phyloP scores from a whole-genome alignment of 75 land plant species.

The Pinus albicaulis region DNA sequence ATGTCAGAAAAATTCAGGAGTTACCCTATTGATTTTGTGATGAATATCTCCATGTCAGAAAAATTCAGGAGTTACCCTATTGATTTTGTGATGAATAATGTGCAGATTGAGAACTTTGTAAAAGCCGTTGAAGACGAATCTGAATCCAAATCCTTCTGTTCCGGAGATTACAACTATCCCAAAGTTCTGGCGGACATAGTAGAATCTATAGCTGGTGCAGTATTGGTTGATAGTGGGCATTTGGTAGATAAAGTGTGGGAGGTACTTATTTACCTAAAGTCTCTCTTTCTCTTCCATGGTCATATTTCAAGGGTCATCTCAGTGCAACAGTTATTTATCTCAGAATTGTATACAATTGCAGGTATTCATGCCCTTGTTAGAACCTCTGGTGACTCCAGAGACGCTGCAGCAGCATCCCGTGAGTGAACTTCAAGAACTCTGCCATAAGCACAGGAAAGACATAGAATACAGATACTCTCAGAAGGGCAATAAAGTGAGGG shows the following conservation, averaged over 20 bases:
- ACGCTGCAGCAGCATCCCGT: conserved; percentile 27
- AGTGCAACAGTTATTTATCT: background rate
- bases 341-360: background rate
- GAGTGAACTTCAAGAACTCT: conserved; percentile 28
- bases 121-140: no score
- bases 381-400: conserved; percentile 27
- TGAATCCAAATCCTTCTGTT: background rate
- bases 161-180: conserved; percentile 12
- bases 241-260: conserved; percentile 34
- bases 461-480: background rate
- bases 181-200: conserved; percentile 40
- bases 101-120: no score
- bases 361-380: conserved; percentile 26
- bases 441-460: conserved; percentile 15
- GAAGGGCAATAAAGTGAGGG: background rate
- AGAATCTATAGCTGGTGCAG: conserved; percentile 53
- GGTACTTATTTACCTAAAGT: conserved; percentile 21
- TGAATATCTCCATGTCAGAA: background rate
- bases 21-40: no score
- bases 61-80: background rate
- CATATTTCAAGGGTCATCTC: background rate
- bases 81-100: no score
- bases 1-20: background rate
- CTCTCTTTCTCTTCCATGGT: no score
- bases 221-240: conserved; percentile 29